Base-by-base conservation (phyloP, 345 rosid species). In the Arabidopsis thaliana region DNA sequence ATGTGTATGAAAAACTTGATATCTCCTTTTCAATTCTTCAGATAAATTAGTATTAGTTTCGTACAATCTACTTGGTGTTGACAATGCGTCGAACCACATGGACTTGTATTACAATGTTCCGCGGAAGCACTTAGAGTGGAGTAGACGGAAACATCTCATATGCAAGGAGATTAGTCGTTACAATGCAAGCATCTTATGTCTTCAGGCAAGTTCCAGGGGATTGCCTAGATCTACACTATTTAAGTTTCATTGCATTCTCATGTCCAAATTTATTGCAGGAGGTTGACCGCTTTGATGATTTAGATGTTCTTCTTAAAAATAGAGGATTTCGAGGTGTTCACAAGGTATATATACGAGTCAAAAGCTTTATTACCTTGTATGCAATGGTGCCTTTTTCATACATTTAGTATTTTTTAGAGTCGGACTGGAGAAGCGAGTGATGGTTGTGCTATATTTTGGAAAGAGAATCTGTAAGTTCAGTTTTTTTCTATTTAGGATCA, bases 381-480 rank as follows among this genome's bases (percentile, higher is more conserved):
- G 51, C 16, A 71, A 8, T 3, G 24, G 22, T 16, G 50, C 20
- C 5, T 23, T 52, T 40, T 67, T 25, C 69, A 16, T 40, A 24
- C 46, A 42, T 30, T 6, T 25, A 5, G 42, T 73, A 25, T 67
- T 56, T 65, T 76, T 22, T 75, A 93, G 98, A 84, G 83, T 38
- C 97, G 97, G 57, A 94, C 93, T 7, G 96, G 97, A 71, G 93
- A 86, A 71, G 93, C 91, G 23, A 71, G 62, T 73, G 98, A 94
- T 83, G 97, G 97, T 33, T 89, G 96, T 81, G 96, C 98, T 57
- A 80, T 87, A 44, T 93, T 89, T 80, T 93, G 97, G 98, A 88
- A 84, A 72, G 85, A 86, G 1, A 75, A 85, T 36, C 51, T 45
- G 98, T 93, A 86, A 89, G 86, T 50, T 57, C 62, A 38, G 33